Conservation (phyloP, 2,329 filamentous ascomycete species). For the Trematosphaeria pertusa region DNA sequence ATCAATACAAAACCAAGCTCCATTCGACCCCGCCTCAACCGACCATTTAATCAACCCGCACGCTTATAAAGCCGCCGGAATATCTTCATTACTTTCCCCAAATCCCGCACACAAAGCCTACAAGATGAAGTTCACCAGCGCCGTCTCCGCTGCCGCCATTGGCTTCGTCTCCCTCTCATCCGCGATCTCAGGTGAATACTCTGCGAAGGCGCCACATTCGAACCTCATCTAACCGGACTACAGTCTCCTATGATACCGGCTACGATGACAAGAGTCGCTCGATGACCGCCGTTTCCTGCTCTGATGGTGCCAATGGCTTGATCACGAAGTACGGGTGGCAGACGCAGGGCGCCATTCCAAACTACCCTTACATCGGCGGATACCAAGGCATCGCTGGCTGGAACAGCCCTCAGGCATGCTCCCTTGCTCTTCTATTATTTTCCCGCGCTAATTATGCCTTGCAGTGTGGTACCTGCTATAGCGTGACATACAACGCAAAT, state of each 20-base stretch:
- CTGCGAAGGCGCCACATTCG: not conserved
- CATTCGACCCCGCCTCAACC: conserved; percentile 13
- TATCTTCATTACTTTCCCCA: conserved; percentile 4
- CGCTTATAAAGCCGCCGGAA: conserved; percentile 7
- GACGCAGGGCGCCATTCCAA: conserved; percentile 54
- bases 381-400: conserved; percentile 56
- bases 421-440: not conserved
- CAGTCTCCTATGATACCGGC: conserved; percentile 73
- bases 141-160: conserved; percentile 31
- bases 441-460: conserved; percentile 14
- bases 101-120: conserved; percentile 10
- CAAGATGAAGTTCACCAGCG: conserved; percentile 44
- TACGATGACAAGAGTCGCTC: conserved; percentile 69
- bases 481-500: conserved; percentile 55
- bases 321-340: conserved; percentile 67
- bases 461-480: conserved; percentile 62
- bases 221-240: conserved; percentile 7
- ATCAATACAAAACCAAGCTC: conserved; percentile 22
- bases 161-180: conserved; percentile 38
- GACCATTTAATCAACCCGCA: conserved; percentile 10
- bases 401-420: conserved; percentile 46
- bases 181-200: conserved; percentile 39
- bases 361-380: conserved; percentile 59
- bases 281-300: conserved; percentile 68
- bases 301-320: conserved; percentile 71